Evolutionary conservation across 1,284 basidiomycete species (phyloP), one percentile per base, ranked within the genome.

Genomic region (Ustilago trichophora): DNA sequence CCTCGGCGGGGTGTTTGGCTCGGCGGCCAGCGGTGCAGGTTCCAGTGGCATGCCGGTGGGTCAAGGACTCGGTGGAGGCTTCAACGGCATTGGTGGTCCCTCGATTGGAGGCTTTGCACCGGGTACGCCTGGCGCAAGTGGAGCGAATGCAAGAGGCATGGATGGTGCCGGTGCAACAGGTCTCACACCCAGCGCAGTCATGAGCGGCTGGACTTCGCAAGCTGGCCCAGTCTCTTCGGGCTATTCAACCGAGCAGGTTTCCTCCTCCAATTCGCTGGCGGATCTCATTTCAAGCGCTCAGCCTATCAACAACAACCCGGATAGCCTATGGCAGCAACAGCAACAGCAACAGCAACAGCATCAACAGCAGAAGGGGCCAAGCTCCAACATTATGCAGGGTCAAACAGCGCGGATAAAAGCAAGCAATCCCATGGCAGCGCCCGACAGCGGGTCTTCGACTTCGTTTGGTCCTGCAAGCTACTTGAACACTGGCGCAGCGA

Each of bases 41-140:
- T 8, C 53, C 3, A 9, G 26, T 11, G 41, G 43, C n/a, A 25
- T 29, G 44, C 19, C 49, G 9, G 18, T 53, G 7, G 49, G 60
- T 18, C 60, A 64, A 29, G 60, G 60, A 1, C 60, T 64, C 6
- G 60, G 60, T 11, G 54, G 60, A 29, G 60, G 60, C 54, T 64
- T 57, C 41, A 64, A 64, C 8, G 60, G 60, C 21, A 48, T 64
- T 4, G 49, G 49, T 7, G 60, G 60, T 15, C 24, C 50, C 19
- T 64, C 60, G 6, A 49, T 64, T 10, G 60, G 60, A 26, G 54
- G 40, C 7, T 53, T 45, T 19, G 49, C 26, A 13, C 32, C 50
- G 1, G 34, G 19, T 6, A 18, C 33, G 10, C 22, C 45, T 6
- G 36, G 54, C 13, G 26, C 19, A 21, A 48, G 15, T 24, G 44